phyloP scores from a whole-genome alignment of 176 grass and related monocot genomes.

The Oryza longistaminata region DNA sequence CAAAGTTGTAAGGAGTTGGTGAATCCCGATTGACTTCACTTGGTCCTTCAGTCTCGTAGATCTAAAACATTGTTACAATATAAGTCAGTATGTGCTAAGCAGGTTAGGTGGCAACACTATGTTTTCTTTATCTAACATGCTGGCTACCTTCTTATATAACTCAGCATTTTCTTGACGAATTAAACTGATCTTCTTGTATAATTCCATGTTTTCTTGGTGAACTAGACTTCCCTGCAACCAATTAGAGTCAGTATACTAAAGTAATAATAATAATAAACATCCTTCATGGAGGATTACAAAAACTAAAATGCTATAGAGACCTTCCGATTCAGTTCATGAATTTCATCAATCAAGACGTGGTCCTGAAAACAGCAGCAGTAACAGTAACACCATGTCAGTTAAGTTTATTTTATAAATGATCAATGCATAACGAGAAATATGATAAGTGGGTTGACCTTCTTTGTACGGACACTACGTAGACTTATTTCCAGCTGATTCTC shows the following conservation, averaged over 20 bases:
- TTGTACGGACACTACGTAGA: slow-evolving; percentile 44
- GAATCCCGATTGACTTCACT: slow-evolving; percentile 43
- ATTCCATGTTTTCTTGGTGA: slow-evolving; percentile 83
- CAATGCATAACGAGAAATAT: neutral
- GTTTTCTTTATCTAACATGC: slow-evolving; percentile 7
- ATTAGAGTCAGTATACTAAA: slow-evolving; percentile 16
- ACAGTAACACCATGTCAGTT: slow-evolving; percentile 12
- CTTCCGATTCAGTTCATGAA: slow-evolving; percentile 78
- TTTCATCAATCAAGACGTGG: slow-evolving; percentile 68
- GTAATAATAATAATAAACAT: neutral
- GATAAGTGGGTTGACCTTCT: slow-evolving; percentile 55
- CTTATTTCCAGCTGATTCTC: slow-evolving; percentile 80
- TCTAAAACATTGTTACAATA: slow-evolving; percentile 33
- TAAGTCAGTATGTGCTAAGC: neutral
- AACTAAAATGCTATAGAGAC: slow-evolving; percentile 18
- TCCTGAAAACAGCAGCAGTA: slow-evolving; percentile 61
- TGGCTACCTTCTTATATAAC: slow-evolving; percentile 71
- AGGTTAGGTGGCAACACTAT: neutral
- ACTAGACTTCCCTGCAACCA: slow-evolving; percentile 60
- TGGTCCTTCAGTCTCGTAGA: slow-evolving; percentile 50
- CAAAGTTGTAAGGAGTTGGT: slow-evolving; percentile 57
- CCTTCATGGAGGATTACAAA: neutral
- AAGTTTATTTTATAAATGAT: slow-evolving; percentile 25
- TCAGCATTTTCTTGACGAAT: slow-evolving; percentile 69
- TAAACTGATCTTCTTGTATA: slow-evolving; percentile 68